Evolutionary conservation across 2,329 filamentous ascomycete species (phyloP).

Genomic region (Colletotrichum sidae): DNA sequence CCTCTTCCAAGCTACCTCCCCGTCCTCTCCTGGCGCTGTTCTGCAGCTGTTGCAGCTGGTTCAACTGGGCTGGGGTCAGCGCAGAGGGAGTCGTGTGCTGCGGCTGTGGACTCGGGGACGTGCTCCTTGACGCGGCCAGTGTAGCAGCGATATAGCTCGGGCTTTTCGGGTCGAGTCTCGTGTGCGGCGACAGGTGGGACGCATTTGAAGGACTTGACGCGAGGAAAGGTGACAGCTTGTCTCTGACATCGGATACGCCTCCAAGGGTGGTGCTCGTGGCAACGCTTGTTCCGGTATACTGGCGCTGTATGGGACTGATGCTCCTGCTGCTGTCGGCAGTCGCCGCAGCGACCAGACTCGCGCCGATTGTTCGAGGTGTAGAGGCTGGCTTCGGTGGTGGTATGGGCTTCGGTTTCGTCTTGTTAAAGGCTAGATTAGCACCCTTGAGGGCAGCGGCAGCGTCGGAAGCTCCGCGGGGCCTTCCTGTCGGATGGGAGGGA

Average conservation of each 20-base stretch:
- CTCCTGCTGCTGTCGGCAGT: conserved; percentile 49
- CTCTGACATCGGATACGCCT: conserved; percentile 38
- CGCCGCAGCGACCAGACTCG: conserved; percentile 56
- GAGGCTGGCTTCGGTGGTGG: conserved; percentile 28
- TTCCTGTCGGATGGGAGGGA: conserved; percentile 36
- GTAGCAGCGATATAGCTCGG: conserved; percentile 72
- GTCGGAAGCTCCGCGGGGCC: conserved; percentile 44
- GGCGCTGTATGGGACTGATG: conserved; percentile 43
- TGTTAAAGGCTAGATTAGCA: conserved; percentile 66
- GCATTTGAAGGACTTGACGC: conserved; percentile 32
- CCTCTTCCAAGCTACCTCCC: conserved; percentile 45
- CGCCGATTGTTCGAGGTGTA: neutral
- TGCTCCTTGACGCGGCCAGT: conserved; percentile 53
- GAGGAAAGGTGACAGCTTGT: conserved; percentile 43
- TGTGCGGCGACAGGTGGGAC: conserved; percentile 36
- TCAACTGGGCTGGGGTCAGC: conserved; percentile 32
- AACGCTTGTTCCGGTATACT: conserved; percentile 53
- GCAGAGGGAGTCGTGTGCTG: conserved; percentile 22
- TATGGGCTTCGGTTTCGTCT: conserved; percentile 38
- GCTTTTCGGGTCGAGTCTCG: conserved; percentile 57
- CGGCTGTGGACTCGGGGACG: conserved; percentile 36
- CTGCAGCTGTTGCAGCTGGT: conserved; percentile 31
- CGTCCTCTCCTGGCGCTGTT: conserved; percentile 38
- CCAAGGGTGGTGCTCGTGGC: conserved; percentile 26
- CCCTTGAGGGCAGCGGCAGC: conserved; percentile 61